These are phyloP conservation scores for Cyberlindnera galapagoensis DNA, from an alignment of 805 yeast genomes.

Conservation along the genomic window DNA sequence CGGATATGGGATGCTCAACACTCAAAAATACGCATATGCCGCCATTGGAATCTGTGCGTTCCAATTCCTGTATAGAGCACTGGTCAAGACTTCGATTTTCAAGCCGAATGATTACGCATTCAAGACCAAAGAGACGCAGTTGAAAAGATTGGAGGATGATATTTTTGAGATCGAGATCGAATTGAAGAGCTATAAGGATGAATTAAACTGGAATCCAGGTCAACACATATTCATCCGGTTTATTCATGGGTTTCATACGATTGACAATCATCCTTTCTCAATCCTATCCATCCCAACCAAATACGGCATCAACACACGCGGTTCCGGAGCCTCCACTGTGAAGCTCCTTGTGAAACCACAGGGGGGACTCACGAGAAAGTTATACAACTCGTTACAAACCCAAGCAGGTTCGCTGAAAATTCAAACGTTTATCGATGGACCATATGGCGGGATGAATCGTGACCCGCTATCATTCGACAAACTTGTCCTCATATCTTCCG, in stretches of 20 bases:
- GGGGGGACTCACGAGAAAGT: constrained; percentile 38
- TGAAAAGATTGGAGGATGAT: constrained; percentile 17
- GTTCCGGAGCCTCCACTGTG: constrained; percentile 21
- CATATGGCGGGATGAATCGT: constrained; percentile 49
- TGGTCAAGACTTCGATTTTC: constrained; percentile 40
- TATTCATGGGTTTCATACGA: constrained; percentile 32
- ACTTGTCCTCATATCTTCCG: constrained; percentile 36
- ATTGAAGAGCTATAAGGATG: constrained; percentile 18
- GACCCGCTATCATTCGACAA: constrained; percentile 39
- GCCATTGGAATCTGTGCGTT: constrained; percentile 45
- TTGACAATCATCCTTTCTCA: constrained; percentile 55
- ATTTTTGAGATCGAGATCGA: constrained; percentile 31
- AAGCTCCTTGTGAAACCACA: constrained; percentile 40
- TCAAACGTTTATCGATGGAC: constrained; percentile 44
- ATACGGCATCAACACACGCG: too few relatives aligned
- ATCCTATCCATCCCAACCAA: constrained; percentile 30
- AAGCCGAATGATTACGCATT: constrained; percentile 36
- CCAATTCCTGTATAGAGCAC: constrained; percentile 40
- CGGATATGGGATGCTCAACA: constrained; percentile 27
- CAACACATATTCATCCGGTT: constrained; percentile 49
- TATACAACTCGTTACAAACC: constrained; percentile 27
- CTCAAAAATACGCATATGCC: constrained; percentile 41
- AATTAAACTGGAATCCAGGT: constrained; percentile 44
- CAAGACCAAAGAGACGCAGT: constrained; percentile 30
- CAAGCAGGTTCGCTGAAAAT: constrained; percentile 17